phyloP scores from a whole-genome alignment of 2,329 filamentous ascomycete species.

The Escovopsis sp. region DNA sequence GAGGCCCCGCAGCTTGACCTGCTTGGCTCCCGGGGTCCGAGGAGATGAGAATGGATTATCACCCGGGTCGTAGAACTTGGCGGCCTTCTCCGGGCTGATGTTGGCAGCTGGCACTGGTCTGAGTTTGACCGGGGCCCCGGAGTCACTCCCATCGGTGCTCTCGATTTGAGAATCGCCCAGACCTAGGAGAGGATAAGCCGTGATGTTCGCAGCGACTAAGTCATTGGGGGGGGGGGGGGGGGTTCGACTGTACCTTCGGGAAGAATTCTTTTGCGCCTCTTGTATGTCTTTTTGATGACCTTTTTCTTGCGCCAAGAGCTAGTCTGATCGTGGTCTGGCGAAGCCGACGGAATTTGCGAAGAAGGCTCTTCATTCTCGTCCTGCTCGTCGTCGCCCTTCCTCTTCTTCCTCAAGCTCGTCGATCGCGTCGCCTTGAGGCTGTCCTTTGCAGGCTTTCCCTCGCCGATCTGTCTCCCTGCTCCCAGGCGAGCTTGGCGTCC shows the following conservation, averaged over 20 bases:
- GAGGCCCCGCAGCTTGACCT: background rate
- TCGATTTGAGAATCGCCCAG: background rate
- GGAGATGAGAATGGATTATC: conserved; percentile 1
- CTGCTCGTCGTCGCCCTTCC: conserved; percentile 5
- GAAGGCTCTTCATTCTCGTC: no score
- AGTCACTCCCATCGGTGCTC: background rate
- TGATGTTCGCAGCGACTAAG: no score
- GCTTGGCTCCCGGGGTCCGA: background rate
- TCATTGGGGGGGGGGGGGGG: no score
- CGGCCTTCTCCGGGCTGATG: conserved; percentile 3
- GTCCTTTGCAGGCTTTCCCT: background rate
- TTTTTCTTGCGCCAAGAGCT: background rate
- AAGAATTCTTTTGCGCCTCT: no score
- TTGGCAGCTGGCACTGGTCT: background rate
- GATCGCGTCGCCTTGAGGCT: background rate
- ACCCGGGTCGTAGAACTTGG: conserved; percentile 2
- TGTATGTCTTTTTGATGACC: no score
- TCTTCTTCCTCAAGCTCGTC: conserved; percentile 4
- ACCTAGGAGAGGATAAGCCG: background rate
- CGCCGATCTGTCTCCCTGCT: background rate
- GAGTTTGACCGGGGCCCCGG: background rate
- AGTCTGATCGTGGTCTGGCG: conserved; percentile 11
- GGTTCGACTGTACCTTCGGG: no score
- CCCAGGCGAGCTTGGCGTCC: background rate
- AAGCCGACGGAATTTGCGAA: conserved; percentile 4